These are phyloP conservation scores for Debaryomyces singareniensis DNA, from an alignment of 1,139 yeast species.

Conservation along the genomic window DNA sequence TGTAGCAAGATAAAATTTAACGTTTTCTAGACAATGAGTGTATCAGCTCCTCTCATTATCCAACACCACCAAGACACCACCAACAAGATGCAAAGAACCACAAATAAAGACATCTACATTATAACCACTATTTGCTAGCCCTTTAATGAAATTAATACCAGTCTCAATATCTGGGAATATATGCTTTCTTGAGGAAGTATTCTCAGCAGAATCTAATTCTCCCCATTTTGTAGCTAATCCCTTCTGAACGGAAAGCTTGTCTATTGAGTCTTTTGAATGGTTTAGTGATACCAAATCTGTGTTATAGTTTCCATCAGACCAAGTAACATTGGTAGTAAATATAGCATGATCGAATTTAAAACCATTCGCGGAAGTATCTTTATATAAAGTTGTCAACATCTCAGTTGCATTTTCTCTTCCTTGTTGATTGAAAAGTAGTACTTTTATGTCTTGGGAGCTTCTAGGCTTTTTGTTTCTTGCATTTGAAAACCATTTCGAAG, in stretches of 20 bases:
- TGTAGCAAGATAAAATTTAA: not conserved
- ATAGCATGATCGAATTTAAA: constrained; percentile 64
- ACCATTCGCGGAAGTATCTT: constrained; percentile 24
- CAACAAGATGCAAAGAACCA: constrained; percentile 91
- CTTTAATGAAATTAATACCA: constrained; percentile 49
- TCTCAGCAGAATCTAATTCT: constrained; percentile 34
- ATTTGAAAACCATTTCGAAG: constrained; percentile 70
- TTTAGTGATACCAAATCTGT: constrained; percentile 83
- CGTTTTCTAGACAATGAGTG: not conserved
- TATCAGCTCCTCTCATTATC: constrained; percentile 35
- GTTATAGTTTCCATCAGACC: constrained; percentile 76
- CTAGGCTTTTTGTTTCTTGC: constrained; percentile 16
- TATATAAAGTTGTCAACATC: constrained; percentile 49
- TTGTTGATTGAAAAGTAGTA: constrained; percentile 87
- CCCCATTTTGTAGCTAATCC: constrained; percentile 67
- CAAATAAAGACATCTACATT: constrained; percentile 76
- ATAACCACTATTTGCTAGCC: constrained; percentile 29
- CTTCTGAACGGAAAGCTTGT: constrained; percentile 75
- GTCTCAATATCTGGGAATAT: constrained; percentile 74
- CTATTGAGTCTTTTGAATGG: constrained; percentile 71
- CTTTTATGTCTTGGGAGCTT: constrained; percentile 16
- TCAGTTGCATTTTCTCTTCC: constrained; percentile 73
- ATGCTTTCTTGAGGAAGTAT: constrained; percentile 31
- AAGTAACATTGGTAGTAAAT: constrained; percentile 88
- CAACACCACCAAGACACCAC: constrained; percentile 84